These are phyloP conservation scores for Ogataea parapolymorpha DNA, from an alignment of 805 yeast species.

Conservation along the genomic window DNA sequence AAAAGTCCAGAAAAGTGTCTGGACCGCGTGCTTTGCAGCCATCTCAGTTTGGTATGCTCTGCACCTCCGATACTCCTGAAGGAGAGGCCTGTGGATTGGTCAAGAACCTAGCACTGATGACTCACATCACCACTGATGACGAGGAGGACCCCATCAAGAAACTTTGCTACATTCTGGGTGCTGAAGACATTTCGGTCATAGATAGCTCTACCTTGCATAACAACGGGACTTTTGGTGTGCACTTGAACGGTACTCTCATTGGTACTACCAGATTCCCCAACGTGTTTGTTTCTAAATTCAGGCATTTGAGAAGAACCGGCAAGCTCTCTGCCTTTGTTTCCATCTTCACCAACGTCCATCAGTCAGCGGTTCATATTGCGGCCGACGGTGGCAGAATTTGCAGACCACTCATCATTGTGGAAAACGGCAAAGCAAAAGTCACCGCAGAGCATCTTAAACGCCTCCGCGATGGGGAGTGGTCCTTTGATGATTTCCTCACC, in stretches of 20 bases:
- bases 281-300: conserved; percentile 75
- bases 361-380: conserved; percentile 92
- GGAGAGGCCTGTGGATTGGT: conserved; percentile 99
- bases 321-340: conserved; percentile 87
- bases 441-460: conserved; percentile 62
- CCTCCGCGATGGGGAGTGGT: conserved; percentile 66
- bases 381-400: conserved; percentile 99
- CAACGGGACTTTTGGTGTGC: conserved; percentile 76
- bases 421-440: conserved; percentile 67
- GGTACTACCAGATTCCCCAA: conserved; percentile 87
- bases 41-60: conserved; percentile 97
- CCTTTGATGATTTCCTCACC: conserved; percentile 85
- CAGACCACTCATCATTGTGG: conserved; percentile 90
- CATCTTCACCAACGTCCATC: conserved; percentile 85
- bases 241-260: conserved; percentile 88
- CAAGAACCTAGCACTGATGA: conserved; percentile 94
- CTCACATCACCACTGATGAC: conserved; percentile 97
- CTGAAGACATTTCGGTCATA: conserved; percentile 75
- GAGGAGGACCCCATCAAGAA: conserved; percentile 86
- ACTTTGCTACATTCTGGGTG: conserved; percentile 79
- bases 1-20: conserved; percentile 94
- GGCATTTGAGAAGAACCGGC: conserved; percentile 79
- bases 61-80: conserved; percentile 98
- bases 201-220: conserved; percentile 83
- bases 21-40: conserved; percentile 99